A percentile compares a stretch with the other conserved stretches of the same genome.
Conservation (phyloP, 768 basidiomycete species). For the Xerocomellus dryophilus region DNA sequence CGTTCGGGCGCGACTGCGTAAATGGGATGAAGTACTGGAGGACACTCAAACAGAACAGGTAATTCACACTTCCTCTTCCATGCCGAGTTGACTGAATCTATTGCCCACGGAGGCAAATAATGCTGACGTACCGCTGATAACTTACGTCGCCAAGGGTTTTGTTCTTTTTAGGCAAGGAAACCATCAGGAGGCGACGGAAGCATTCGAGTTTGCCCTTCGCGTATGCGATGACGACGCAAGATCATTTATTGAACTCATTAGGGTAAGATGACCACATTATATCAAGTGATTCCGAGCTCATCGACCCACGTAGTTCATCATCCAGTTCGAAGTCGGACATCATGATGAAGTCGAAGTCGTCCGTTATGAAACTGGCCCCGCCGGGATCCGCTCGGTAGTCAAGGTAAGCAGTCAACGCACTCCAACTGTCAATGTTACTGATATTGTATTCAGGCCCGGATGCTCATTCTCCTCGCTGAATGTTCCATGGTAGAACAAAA, state of each 20-base stretch:
- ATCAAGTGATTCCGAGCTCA: not conserved
- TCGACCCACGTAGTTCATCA: not conserved
- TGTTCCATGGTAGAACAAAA: not conserved
- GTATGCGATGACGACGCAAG: not conserved
- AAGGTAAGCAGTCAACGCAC: not conserved
- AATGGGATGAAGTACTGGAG: constrained; percentile 3
- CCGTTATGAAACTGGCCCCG: not conserved
- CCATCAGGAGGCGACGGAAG: not conserved
- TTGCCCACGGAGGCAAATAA: not conserved
- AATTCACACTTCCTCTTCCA: not conserved
- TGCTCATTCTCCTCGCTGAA: constrained; percentile 2
- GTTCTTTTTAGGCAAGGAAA: not conserved
- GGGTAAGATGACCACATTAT: not conserved
- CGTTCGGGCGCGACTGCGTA: not conserved
- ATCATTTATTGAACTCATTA: not conserved
- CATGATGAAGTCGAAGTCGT: not conserved
- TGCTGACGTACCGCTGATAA: not conserved
- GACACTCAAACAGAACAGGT: not conserved
- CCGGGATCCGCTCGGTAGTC: not conserved
- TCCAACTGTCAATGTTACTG: not conserved
- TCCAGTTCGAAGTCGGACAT: constrained; percentile 1
- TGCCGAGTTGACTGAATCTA: not conserved
- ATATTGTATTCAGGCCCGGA: not conserved
- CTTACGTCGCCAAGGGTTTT: not conserved
- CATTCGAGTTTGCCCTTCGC: not conserved